These are phyloP conservation scores for Aspergillus sp. DNA, from an alignment of 2,329 filamentous ascomycete genomes.

Conservation along the genomic window DNA sequence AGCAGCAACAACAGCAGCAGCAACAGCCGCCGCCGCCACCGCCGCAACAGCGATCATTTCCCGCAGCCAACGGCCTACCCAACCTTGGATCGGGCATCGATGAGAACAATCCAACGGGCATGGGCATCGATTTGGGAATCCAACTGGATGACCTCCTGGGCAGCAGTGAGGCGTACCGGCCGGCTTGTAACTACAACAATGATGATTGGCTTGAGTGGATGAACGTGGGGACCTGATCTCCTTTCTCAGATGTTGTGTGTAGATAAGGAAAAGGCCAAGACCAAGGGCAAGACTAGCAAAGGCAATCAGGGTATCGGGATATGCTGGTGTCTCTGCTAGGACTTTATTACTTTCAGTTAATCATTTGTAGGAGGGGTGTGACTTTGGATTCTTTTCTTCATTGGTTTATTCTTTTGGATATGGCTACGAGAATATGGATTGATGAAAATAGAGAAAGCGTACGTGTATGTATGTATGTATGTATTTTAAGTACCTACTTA, in stretches of 20 bases:
- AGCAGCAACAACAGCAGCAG: conserved; percentile 15
- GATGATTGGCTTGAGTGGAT: conserved; percentile 36
- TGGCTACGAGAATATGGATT: no score
- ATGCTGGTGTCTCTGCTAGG: no score
- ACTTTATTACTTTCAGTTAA: no score
- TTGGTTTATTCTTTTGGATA: no score
- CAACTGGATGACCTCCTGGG: conserved; percentile 37
- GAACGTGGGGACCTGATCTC: conserved; percentile 17
- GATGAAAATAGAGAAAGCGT: no score
- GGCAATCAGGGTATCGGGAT: no score
- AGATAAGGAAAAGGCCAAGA: no score
- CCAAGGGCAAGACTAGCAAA: no score
- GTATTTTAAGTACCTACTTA: no score
- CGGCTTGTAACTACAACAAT: conserved; percentile 17
- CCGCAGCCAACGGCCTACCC: conserved; percentile 13
- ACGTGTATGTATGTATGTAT: no score
- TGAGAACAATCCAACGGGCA: conserved; percentile 20
- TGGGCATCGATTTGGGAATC: conserved; percentile 28
- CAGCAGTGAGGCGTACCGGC: conserved; percentile 21
- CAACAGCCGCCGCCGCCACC: conserved; percentile 11
- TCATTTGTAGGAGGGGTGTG: no score
- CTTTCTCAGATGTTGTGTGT: neutral
- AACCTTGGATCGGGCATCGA: conserved; percentile 21
- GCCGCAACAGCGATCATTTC: neutral
- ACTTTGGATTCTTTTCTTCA: no score